Conservation (phyloP, 108 stramenopile species). For the Cyclostephanos tholiformis region DNA sequence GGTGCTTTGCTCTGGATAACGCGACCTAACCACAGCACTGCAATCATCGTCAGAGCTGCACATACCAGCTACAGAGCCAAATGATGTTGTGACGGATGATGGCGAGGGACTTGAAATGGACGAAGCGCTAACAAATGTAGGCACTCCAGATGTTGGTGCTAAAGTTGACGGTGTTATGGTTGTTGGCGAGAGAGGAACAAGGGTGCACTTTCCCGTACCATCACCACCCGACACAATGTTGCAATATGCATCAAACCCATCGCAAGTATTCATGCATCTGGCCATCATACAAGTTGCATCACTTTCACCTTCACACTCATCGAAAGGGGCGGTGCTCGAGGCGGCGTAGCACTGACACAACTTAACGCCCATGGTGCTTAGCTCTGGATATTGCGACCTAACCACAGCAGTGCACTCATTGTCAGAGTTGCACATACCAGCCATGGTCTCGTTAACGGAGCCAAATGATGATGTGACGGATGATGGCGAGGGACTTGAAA, state of each 20-base stretch:
- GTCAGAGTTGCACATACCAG: background rate
- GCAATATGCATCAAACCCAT: background rate
- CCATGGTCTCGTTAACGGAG: background rate
- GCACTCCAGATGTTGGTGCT: background rate
- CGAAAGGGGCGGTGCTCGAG: background rate
- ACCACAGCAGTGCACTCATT: slow-evolving; percentile 1
- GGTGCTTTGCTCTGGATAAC: background rate
- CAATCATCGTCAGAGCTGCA: background rate
- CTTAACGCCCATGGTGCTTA: background rate
- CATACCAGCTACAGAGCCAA: background rate
- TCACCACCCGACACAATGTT: background rate
- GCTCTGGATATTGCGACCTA: background rate
- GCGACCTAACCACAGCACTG: background rate
- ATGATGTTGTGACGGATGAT: no score
- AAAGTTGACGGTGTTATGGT: background rate
- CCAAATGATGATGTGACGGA: background rate
- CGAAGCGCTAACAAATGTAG: background rate
- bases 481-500: background rate
- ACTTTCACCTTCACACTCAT: background rate
- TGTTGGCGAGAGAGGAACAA: background rate
- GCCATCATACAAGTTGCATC: background rate
- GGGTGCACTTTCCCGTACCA: background rate
- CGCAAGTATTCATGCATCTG: background rate
- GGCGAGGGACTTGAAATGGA: background rate
- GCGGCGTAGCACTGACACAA: background rate